A percentile compares a stretch with the other conserved stretches of the same genome.
These are phyloP conservation scores for Sporisorium iseilematis-ciliati DNA, from an alignment of 1,284 basidiomycete genomes.

Conservation along the genomic window DNA sequence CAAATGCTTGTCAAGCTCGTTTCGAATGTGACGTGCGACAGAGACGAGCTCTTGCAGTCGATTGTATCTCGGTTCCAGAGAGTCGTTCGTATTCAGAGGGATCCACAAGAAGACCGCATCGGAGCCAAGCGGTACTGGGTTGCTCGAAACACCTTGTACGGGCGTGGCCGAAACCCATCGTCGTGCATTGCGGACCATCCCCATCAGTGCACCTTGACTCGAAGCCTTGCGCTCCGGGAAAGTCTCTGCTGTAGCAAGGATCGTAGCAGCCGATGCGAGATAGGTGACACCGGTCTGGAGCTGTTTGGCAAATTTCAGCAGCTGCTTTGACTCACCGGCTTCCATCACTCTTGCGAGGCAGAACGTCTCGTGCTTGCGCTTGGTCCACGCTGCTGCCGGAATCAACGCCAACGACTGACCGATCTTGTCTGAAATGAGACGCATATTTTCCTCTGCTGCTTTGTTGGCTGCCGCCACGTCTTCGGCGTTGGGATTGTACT, in stretches of 20 bases:
- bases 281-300: slow-evolving; percentile 30
- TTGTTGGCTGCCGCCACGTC: slow-evolving; percentile 6
- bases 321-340: slow-evolving; percentile 7
- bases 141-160: background rate
- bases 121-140: slow-evolving; percentile 29
- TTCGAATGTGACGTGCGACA: slow-evolving; percentile 6
- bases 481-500: slow-evolving; percentile 19
- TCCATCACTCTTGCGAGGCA: slow-evolving; percentile 17
- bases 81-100: slow-evolving; percentile 17
- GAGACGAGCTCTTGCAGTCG: slow-evolving; percentile 12
- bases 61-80: slow-evolving; percentile 16
- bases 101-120: slow-evolving; percentile 51
- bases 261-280: slow-evolving; percentile 32
- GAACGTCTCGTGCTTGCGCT: slow-evolving; percentile 30
- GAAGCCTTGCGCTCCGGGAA: slow-evolving; percentile 32
- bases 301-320: slow-evolving; percentile 21
- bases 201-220: slow-evolving; percentile 39
- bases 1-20: slow-evolving; percentile 28
- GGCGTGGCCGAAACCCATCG: slow-evolving; percentile 29
- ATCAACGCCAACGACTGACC: slow-evolving; percentile 23
- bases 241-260: slow-evolving; percentile 32
- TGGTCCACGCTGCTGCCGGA: slow-evolving; percentile 4
- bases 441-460: slow-evolving; percentile 17
- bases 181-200: slow-evolving; percentile 46
- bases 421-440: slow-evolving; percentile 30